These are phyloP conservation scores for Leptographium radiaticola DNA, from an alignment of 2,329 filamentous ascomycete species.

Conservation along the genomic window DNA sequence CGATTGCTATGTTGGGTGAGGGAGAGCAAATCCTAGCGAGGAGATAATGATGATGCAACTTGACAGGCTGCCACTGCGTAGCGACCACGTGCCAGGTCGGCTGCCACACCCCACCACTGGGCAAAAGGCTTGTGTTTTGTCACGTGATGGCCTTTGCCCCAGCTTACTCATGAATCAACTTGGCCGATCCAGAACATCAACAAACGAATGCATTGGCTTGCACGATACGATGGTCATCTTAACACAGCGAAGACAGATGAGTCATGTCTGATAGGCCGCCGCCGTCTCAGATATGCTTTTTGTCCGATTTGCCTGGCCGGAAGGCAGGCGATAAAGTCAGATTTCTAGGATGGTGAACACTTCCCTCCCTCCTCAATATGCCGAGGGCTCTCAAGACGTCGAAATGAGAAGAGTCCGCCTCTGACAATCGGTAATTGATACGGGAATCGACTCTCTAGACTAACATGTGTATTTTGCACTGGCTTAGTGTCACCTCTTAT, in stretches of 20 bases:
- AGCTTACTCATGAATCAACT: too few relatives aligned
- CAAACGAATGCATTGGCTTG: background rate
- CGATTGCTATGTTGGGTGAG: too few relatives aligned
- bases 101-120: background rate
- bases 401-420: too few relatives aligned
- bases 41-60: slow-evolving; percentile 5
- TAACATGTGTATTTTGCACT: background rate
- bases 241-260: background rate
- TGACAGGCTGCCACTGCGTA: slow-evolving; percentile 1
- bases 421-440: too few relatives aligned
- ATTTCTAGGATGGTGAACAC: slow-evolving; percentile 75
- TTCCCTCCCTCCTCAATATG: background rate
- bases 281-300: slow-evolving; percentile 51
- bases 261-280: slow-evolving; percentile 45
- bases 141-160: background rate
- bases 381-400: too few relatives aligned
- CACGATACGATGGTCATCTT: too few relatives aligned
- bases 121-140: background rate
- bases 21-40: too few relatives aligned
- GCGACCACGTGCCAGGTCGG: background rate
- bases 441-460: background rate
- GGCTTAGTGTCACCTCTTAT: slow-evolving; percentile 35
- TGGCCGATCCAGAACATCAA: too few relatives aligned
- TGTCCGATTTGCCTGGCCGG: slow-evolving; percentile 43
- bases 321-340: slow-evolving; percentile 65